Percentiles rank a stretch among this genome's conserved stretches.
phyloP scores from a whole-genome alignment of 768 basidiomycete genomes.

The Psilocybe cubensis region DNA sequence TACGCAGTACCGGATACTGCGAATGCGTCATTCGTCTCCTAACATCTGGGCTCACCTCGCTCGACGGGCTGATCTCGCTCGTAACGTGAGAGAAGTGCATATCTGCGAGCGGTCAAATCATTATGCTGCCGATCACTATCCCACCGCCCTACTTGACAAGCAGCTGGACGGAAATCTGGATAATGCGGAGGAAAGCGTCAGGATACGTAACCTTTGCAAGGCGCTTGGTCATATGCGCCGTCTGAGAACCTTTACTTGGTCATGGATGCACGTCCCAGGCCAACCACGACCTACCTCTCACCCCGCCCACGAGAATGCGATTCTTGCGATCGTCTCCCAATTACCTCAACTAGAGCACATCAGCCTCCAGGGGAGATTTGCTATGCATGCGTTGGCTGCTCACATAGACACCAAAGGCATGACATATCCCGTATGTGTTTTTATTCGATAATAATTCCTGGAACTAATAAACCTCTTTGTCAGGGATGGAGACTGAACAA shows the following conservation, averaged over 20 bases:
- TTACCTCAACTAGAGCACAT: slow-evolving; percentile 37
- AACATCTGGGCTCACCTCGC: slow-evolving; percentile 56
- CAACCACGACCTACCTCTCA: slow-evolving; percentile 33
- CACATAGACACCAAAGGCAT: slow-evolving; percentile 30
- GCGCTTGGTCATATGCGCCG: slow-evolving; percentile 46
- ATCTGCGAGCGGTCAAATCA: slow-evolving; percentile 43
- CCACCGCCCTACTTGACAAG: slow-evolving; percentile 38
- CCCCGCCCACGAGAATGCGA: slow-evolving; percentile 40
- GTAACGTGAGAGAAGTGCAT: slow-evolving; percentile 50
- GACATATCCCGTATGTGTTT: slow-evolving; percentile 41
- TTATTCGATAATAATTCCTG: not conserved
- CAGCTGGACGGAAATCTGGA: slow-evolving; percentile 23
- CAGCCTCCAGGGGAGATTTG: slow-evolving; percentile 42
- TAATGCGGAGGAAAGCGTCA: slow-evolving; percentile 33
- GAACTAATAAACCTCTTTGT: slow-evolving; percentile 1
- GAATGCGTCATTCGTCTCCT: slow-evolving; percentile 41
- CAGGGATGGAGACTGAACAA: slow-evolving; percentile 36
- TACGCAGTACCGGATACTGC: slow-evolving; percentile 52
- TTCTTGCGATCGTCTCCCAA: slow-evolving; percentile 35
- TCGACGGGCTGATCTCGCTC: slow-evolving; percentile 47
- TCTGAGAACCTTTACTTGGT: slow-evolving; percentile 49
- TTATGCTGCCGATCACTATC: slow-evolving; percentile 43
- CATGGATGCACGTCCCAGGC: slow-evolving; percentile 30
- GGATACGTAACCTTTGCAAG: slow-evolving; percentile 40
- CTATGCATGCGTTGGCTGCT: slow-evolving; percentile 35